A percentile compares a stretch with the other conserved stretches of the same genome.
phyloP scores from a whole-genome alignment of 2,329 filamentous ascomycete species.

The Magnaporthales sp. region DNA sequence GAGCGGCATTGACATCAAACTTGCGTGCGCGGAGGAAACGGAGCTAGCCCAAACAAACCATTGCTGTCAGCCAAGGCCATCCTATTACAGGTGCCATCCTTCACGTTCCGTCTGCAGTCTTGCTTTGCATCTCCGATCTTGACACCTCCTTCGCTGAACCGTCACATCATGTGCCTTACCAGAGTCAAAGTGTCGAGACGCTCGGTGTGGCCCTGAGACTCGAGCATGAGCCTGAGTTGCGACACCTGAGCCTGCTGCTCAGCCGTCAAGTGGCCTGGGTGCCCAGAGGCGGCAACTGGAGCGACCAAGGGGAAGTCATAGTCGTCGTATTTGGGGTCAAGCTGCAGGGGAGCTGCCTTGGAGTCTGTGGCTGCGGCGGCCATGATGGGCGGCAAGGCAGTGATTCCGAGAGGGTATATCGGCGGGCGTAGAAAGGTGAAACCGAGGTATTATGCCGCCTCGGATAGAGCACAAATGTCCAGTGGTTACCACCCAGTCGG shows the following conservation, averaged over 20 bases:
- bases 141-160: neutral
- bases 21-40: slow-evolving; percentile 91
- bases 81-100: too few relatives aligned
- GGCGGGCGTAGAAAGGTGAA: slow-evolving; percentile 3
- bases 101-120: neutral
- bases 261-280: slow-evolving; percentile 78
- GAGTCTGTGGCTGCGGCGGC: slow-evolving; percentile 9
- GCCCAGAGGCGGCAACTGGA: slow-evolving; percentile 61
- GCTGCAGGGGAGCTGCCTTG: slow-evolving; percentile 31
- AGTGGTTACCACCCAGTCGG: neutral
- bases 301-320: slow-evolving; percentile 86
- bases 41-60: slow-evolving; percentile 40
- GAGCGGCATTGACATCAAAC: slow-evolving; percentile 77
- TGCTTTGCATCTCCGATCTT: neutral
- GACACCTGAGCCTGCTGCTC: slow-evolving; percentile 84
- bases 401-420: neutral
- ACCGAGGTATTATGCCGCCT: neutral
- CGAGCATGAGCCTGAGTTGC: slow-evolving; percentile 78
- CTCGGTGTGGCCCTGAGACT: slow-evolving; percentile 72
- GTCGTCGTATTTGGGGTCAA: slow-evolving; percentile 89
- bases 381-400: slow-evolving; percentile 11
- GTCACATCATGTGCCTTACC: slow-evolving; percentile 37
- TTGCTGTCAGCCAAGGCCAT: neutral
- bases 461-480: neutral
- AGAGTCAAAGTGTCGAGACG: slow-evolving; percentile 87